Evolutionary conservation across 176 grass and related monocot genomes (phyloP), one percentile per base, ranked within the genome.

Genomic region (Avena eriantha): DNA sequence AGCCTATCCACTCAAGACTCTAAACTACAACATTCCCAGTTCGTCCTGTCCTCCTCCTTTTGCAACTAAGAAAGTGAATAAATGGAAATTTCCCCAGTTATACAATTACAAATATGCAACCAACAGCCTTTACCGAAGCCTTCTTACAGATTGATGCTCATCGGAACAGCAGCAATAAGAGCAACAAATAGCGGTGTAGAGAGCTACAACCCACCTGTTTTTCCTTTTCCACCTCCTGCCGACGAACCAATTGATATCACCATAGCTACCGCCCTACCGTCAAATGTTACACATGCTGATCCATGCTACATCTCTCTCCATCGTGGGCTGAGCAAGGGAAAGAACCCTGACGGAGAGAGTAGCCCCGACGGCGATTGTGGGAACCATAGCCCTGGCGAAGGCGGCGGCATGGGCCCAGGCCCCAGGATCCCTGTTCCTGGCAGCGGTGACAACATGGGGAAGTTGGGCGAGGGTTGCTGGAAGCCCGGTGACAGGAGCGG

Each of bases 251-350:
- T 55, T 35, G 22, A 81, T 14, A 73, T 85, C 77, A 63, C 43
- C n/a, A 41, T 77, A 50, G 81, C 82, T 91, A 91, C 63, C 29
- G 82, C 64, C 82, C 86, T 91, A 85, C 60, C 51, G 82, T 91
- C 86, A 88, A 85, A 85, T 88, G 82, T 73, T 91, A 91, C 86
- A 72, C 5, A 14, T 35, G 88, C 29, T 46, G 73, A 17, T 1
- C 45, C 19, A 73, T 12, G 75, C 83, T 91, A 93, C 78, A 95
- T 91, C 35, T 95, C 91, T 86, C 94, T 93, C 94, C 94, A 95
- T 77, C 94, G 73, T 58, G 94, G 91, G 82, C 94, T 95, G 3
- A 93, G 79, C 33, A 87, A 71, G 2, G 91, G 91, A 31, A 95
- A 86, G 90, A 95, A 95, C 3, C 86, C 90, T 0, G 93, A 95